phyloP scores from a whole-genome alignment of 352 stramenopile genomes.

The Globisporangium perplexum region DNA sequence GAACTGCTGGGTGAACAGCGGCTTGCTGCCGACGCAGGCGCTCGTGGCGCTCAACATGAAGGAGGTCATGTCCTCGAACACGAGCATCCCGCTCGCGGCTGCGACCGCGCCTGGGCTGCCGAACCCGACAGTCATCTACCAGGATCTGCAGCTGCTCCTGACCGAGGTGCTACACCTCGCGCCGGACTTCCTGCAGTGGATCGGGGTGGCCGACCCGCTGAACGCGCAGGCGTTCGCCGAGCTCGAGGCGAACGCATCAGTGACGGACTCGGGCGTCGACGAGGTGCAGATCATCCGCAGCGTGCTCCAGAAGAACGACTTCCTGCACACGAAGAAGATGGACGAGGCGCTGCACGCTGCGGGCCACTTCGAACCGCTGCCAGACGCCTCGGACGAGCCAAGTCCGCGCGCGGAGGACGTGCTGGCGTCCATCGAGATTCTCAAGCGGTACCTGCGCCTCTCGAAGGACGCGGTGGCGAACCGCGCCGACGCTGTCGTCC shows the following conservation, averaged over 20 bases:
- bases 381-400: conserved; percentile 44
- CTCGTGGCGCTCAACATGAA: conserved; percentile 69
- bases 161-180: conserved; percentile 46
- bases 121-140: conserved; percentile 34
- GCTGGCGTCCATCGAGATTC: conserved; percentile 45
- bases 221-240: conserved; percentile 65
- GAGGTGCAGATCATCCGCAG: conserved; percentile 80
- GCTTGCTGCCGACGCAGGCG: conserved; percentile 55
- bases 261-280: conserved; percentile 74
- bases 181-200: conserved; percentile 72
- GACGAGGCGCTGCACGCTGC: conserved; percentile 43
- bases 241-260: conserved; percentile 68
- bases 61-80: conserved; percentile 19
- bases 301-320: conserved; percentile 79
- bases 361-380: conserved; percentile 42
- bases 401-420: conserved; percentile 51
- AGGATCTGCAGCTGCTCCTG: conserved; percentile 57
- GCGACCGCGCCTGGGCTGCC: conserved; percentile 22
- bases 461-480: conserved; percentile 37
- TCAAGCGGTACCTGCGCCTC: conserved; percentile 77
- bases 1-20: conserved; percentile 68
- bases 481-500: conserved; percentile 58
- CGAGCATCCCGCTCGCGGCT: conserved; percentile 4
- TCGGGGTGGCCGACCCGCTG: conserved; percentile 46
- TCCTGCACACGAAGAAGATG: conserved; percentile 55